Evolutionary conservation across 805 yeast species (phyloP).

Genomic region (Saturnispora ahearnii): DNA sequence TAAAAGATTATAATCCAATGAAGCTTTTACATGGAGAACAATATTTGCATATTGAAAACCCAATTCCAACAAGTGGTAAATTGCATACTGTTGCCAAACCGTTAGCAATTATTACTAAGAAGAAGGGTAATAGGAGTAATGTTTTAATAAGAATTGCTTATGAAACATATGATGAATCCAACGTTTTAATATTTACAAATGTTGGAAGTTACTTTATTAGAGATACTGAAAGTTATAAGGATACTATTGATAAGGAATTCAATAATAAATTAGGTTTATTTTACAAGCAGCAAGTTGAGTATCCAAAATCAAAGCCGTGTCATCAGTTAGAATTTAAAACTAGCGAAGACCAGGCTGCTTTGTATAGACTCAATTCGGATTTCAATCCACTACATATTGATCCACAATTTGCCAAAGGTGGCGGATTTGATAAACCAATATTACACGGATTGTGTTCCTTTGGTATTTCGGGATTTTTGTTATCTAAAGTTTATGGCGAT

Average conservation of each 20-base stretch:
- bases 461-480: conserved; percentile 71
- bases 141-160: conserved; percentile 70
- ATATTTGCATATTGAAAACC: conserved; percentile 67
- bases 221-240: conserved; percentile 51
- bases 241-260: conserved; percentile 37
- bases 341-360: conserved; percentile 67
- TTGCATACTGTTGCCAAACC: conserved; percentile 57
- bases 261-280: conserved; percentile 32
- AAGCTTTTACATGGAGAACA: conserved; percentile 92
- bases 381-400: conserved; percentile 93
- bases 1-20: conserved; percentile 83
- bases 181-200: conserved; percentile 66
- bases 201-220: conserved; percentile 81
- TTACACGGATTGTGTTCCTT: conserved; percentile 86
- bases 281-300: conserved; percentile 52
- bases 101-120: conserved; percentile 68
- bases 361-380: conserved; percentile 90
- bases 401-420: conserved; percentile 81
- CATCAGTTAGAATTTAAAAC: conserved; percentile 52
- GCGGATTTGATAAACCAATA: conserved; percentile 77
- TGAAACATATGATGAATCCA: conserved; percentile 54
- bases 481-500: conserved; percentile 68
- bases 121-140: conserved; percentile 47
- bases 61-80: conserved; percentile 64
- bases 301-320: conserved; percentile 51